These are phyloP conservation scores for Maudiozyma turicensis DNA, from an alignment of 805 yeast genomes.

Conservation along the genomic window DNA sequence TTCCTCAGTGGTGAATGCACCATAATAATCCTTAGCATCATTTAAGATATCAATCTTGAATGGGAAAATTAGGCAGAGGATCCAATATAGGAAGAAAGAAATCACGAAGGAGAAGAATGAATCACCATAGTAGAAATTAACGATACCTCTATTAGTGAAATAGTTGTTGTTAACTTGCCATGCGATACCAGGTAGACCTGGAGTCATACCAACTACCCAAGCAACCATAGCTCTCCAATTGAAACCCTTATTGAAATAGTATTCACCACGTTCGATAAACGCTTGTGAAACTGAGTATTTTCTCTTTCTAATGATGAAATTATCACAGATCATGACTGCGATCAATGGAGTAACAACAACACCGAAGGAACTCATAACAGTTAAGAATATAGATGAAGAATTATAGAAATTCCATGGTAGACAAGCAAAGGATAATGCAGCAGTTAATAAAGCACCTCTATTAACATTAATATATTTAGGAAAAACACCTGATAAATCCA, in stretches of 20 bases:
- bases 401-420: constrained; percentile 35
- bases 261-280: constrained; percentile 24
- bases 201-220: constrained; percentile 32
- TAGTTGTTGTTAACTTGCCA: constrained; percentile 27
- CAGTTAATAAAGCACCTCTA: constrained; percentile 32
- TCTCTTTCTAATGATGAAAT: constrained; percentile 31
- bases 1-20: constrained; percentile 31
- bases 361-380: constrained; percentile 33
- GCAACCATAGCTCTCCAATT: constrained; percentile 32
- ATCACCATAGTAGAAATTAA: constrained; percentile 36
- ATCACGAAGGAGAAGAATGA: constrained; percentile 34
- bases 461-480: constrained; percentile 34
- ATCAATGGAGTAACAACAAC: constrained; percentile 33
- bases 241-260: constrained; percentile 32
- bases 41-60: constrained; percentile 24
- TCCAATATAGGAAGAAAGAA: constrained; percentile 32
- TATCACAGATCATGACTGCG: constrained; percentile 34
- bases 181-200: constrained; percentile 42
- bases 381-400: constrained; percentile 28
- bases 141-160: constrained; percentile 29
- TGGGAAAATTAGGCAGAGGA: constrained; percentile 31
- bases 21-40: constrained; percentile 35
- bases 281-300: constrained; percentile 28
- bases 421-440: constrained; percentile 29
- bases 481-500: constrained; percentile 34